These are phyloP conservation scores for Yamadazyma membranifaciens DNA, from an alignment of 1,139 yeast genomes.

Conservation along the genomic window DNA sequence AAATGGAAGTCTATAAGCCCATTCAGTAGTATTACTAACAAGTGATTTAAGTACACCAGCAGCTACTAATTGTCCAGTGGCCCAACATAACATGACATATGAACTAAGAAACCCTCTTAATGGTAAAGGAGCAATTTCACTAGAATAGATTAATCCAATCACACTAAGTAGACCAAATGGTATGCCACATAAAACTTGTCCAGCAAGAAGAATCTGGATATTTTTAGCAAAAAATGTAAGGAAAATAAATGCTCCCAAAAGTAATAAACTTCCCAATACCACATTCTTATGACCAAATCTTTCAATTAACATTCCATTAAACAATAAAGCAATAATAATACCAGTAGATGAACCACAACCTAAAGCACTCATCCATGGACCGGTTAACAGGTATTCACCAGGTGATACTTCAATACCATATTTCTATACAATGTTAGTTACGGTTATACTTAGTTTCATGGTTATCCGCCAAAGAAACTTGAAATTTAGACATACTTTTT, in stretches of 20 bases:
- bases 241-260: slow-evolving; percentile 33
- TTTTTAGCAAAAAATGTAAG: slow-evolving; percentile 42
- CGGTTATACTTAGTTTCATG: background rate
- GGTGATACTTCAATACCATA: slow-evolving; percentile 33
- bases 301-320: slow-evolving; percentile 38
- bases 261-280: slow-evolving; percentile 26
- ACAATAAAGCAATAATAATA: slow-evolving; percentile 35
- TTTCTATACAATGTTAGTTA: slow-evolving; percentile 16
- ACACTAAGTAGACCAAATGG: slow-evolving; percentile 49
- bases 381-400: slow-evolving; percentile 34
- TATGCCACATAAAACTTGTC: slow-evolving; percentile 43
- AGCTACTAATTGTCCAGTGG: slow-evolving; percentile 41
- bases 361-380: slow-evolving; percentile 45
- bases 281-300: slow-evolving; percentile 39
- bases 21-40: slow-evolving; percentile 17
- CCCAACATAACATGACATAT: slow-evolving; percentile 44
- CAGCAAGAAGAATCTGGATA: slow-evolving; percentile 33
- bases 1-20: slow-evolving; percentile 44
- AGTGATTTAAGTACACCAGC: slow-evolving; percentile 38
- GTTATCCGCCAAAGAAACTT: slow-evolving; percentile 11
- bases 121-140: slow-evolving; percentile 45
- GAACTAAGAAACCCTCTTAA: slow-evolving; percentile 43
- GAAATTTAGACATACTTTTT: too few relatives aligned
- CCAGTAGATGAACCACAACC: slow-evolving; percentile 35
- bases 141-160: slow-evolving; percentile 43